A percentile compares a stretch with the other conserved stretches of the same genome.
Evolutionary conservation across 2,329 filamentous ascomycete genomes (phyloP).

Genomic region (Bipolaris cookei): DNA sequence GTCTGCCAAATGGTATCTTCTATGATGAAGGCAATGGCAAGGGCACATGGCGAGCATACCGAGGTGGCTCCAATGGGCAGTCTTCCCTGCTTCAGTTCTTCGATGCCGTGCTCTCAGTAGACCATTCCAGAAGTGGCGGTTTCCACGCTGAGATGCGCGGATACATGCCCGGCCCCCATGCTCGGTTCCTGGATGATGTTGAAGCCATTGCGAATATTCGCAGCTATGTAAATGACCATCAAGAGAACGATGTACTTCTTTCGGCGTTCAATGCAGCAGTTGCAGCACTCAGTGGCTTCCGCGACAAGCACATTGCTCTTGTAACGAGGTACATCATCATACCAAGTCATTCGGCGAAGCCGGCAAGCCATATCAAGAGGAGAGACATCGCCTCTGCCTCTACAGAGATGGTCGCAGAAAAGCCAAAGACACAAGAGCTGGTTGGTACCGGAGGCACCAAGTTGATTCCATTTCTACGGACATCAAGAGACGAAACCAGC

Average conservation of each 20-base stretch:
- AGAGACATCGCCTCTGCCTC: constrained; percentile 56
- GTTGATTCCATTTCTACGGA: constrained; percentile 60
- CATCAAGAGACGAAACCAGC: constrained; percentile 59
- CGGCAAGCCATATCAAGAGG: constrained; percentile 28
- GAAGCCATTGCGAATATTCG: constrained; percentile 55
- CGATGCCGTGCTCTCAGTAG: constrained; percentile 59
- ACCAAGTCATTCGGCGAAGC: constrained; percentile 43
- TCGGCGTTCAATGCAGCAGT: constrained; percentile 57
- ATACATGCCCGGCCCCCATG: constrained; percentile 62
- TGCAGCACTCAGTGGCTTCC: constrained; percentile 54
- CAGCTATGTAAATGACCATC: constrained; percentile 49
- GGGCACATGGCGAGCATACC: constrained; percentile 58
- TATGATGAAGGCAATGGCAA: constrained; percentile 58
- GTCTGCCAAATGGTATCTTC: constrained; percentile 59
- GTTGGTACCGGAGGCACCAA: constrained; percentile 61
- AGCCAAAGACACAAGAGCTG: constrained; percentile 48
- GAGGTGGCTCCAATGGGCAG: constrained; percentile 63
- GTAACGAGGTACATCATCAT: constrained; percentile 62
- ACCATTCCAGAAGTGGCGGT: constrained; percentile 52
- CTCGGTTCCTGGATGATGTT: constrained; percentile 58
- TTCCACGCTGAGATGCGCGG: constrained; percentile 57
- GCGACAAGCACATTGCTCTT: constrained; percentile 60
- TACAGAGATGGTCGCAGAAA: constrained; percentile 44
- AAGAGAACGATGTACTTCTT: constrained; percentile 44
- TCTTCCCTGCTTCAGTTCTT: constrained; percentile 62